Evolutionary conservation across 225 moss, liverwort and hornwort genomes (phyloP).

Genomic region (Anthoceros angustus): DNA sequence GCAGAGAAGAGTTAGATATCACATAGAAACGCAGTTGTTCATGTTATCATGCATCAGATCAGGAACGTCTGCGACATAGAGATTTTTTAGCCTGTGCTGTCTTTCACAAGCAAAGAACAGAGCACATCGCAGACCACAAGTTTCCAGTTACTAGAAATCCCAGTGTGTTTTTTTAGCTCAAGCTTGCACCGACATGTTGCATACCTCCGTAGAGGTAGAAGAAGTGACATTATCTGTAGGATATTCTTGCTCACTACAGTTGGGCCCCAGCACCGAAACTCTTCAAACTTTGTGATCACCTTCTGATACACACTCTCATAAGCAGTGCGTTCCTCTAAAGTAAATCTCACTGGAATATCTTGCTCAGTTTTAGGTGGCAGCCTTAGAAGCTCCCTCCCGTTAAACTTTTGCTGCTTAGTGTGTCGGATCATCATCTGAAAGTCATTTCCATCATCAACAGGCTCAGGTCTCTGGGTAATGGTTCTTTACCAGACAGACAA

Average conservation of each 20-base stretch:
- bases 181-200: conserved; percentile 13
- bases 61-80: too few species aligned
- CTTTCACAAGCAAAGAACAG: too few species aligned
- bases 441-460: not conserved
- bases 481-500: not conserved
- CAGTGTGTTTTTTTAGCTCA: conserved; percentile 7
- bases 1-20: too few species aligned
- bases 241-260: conserved; percentile 99
- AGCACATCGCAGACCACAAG: not conserved
- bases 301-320: conserved; percentile 93
- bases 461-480: not conserved
- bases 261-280: conserved; percentile 99
- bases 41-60: too few species aligned
- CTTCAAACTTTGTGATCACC: conserved; percentile 98
- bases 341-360: conserved; percentile 90
- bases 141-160: not conserved
- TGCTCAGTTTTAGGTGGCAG: conserved; percentile 99
- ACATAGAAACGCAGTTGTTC: too few species aligned
- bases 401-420: conserved; percentile 99
- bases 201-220: conserved; percentile 94
- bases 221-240: conserved; percentile 99
- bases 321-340: conserved; percentile 75
- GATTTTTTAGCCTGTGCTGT: too few species aligned
- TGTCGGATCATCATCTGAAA: conserved; percentile 97
- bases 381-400: conserved; percentile 93